Conservation (phyloP, 2,329 filamentous ascomycete species). For the Fusarium sp. region DNA sequence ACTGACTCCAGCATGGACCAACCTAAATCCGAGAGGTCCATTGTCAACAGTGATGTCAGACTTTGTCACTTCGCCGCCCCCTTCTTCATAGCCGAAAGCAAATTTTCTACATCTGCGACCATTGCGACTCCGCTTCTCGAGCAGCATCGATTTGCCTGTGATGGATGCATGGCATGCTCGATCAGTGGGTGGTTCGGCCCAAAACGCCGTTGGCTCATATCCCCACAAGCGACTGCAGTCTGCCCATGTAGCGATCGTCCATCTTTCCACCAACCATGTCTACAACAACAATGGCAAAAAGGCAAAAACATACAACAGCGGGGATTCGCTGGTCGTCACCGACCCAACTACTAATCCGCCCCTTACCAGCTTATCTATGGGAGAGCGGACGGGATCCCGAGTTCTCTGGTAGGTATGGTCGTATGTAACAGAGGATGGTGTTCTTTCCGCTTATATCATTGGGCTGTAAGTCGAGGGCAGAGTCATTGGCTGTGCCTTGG, state of each 20-base stretch:
- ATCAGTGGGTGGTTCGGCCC: too few relatives aligned
- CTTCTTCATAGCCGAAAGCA: neutral
- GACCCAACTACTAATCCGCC: neutral
- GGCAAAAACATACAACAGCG: conserved; percentile 1
- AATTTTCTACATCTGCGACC: too few relatives aligned
- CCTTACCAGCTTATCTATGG: neutral
- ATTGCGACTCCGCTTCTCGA: neutral
- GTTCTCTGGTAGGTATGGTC: conserved; percentile 9
- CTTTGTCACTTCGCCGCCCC: too few relatives aligned
- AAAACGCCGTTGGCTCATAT: too few relatives aligned
- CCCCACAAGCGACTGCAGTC: neutral
- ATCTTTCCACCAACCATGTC: neutral
- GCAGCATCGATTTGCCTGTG: too few relatives aligned
- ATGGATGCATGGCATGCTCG: too few relatives aligned
- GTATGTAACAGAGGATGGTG: neutral
- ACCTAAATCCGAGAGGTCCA: neutral
- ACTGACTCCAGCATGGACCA: too few relatives aligned
- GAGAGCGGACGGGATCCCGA: conserved; percentile 10
- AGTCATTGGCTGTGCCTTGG: too few relatives aligned
- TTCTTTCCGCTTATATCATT: neutral
- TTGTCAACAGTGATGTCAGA: too few relatives aligned
- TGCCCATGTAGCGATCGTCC: too few relatives aligned
- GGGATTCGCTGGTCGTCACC: neutral
- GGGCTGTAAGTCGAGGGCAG: neutral
- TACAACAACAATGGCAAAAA: neutral